These are phyloP conservation scores for Kodamaea fukazawae DNA, from an alignment of 805 yeast species.

Conservation along the genomic window DNA sequence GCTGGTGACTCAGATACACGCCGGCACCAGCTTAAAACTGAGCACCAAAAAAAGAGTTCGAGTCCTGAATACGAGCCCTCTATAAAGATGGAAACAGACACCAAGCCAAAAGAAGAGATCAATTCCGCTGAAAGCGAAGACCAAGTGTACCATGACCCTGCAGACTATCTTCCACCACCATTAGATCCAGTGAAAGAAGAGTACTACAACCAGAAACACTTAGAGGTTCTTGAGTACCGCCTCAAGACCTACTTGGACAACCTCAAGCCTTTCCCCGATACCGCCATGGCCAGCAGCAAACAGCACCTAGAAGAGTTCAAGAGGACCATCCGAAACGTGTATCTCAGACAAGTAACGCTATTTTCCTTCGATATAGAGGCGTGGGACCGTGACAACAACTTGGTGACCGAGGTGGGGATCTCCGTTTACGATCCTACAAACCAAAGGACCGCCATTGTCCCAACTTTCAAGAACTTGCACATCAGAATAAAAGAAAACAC, in stretches of 20 bases:
- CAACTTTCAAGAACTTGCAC: constrained; percentile 39
- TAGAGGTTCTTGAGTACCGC: background rate
- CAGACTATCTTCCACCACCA: too few relatives aligned
- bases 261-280: constrained; percentile 2
- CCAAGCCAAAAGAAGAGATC: too few relatives aligned
- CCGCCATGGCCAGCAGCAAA: constrained; percentile 4
- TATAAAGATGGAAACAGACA: background rate
- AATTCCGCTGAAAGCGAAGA: too few relatives aligned
- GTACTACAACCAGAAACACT: background rate
- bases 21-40: too few relatives aligned
- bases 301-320: constrained; percentile 7
- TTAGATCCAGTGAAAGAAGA: background rate
- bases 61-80: background rate
- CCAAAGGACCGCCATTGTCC: constrained; percentile 38
- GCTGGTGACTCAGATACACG: too few relatives aligned
- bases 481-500: constrained; percentile 45
- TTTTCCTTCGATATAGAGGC: constrained; percentile 59
- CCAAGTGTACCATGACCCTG: too few relatives aligned
- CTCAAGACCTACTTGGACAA: constrained; percentile 1
- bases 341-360: constrained; percentile 19
- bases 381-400: constrained; percentile 41
- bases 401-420: constrained; percentile 57
- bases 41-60: background rate
- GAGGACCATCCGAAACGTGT: constrained; percentile 20
- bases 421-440: constrained; percentile 54